phyloP scores from a whole-genome alignment of 331 rosid genomes.

The Acacia concinna region DNA sequence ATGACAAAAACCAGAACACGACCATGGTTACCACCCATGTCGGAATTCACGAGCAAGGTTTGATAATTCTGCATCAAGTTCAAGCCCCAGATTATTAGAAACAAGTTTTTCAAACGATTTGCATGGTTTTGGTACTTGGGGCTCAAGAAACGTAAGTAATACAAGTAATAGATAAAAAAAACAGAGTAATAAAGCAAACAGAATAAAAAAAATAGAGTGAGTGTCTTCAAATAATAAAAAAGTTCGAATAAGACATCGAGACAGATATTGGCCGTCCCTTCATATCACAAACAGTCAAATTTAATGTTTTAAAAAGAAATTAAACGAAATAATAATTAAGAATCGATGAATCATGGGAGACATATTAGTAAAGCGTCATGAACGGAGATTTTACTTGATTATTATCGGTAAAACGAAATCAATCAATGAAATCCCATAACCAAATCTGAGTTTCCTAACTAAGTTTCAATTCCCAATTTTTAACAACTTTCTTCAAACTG shows the following conservation, averaged over 20 bases:
- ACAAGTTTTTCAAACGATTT: neutral
- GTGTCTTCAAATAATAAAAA: neutral
- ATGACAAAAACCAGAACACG: constrained; percentile 36
- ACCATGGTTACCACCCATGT: constrained; percentile 39
- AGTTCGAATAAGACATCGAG: neutral
- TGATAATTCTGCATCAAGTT: constrained; percentile 31
- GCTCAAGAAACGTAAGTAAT: constrained; percentile 40
- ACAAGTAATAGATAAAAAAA: too few relatives aligned
- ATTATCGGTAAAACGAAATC: neutral
- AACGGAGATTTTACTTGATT: neutral
- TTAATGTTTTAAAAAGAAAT: neutral
- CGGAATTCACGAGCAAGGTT: neutral
- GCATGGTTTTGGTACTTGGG: constrained; percentile 41
- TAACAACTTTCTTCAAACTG: neutral
- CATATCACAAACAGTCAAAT: neutral
- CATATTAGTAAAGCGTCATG: neutral
- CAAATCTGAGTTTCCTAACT: too few relatives aligned
- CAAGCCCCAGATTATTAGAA: neutral
- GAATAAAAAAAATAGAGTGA: neutral
- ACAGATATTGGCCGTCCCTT: constrained; percentile 11
- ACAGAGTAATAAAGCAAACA: neutral
- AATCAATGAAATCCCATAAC: neutral
- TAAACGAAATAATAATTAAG: neutral
- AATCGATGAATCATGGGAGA: neutral
- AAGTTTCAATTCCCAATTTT: too few relatives aligned